phyloP scores from a whole-genome alignment of 192 early-diverging fungal species.

The Fimicolochytrium jonesii region DNA sequence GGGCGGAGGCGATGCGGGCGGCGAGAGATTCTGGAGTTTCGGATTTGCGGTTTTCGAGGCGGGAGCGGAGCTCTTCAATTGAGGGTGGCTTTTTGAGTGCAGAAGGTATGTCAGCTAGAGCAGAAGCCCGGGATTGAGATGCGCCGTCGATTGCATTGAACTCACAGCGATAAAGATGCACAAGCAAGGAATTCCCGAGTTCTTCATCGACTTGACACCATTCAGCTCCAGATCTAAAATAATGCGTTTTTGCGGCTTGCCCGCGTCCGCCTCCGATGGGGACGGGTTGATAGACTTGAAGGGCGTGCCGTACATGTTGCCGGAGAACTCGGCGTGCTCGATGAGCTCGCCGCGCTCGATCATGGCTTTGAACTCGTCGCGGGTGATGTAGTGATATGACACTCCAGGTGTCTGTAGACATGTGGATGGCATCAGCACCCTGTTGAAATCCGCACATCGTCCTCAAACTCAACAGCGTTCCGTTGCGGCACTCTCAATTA shows the following conservation, averaged over 20 bases:
- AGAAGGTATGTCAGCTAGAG: too few relatives aligned
- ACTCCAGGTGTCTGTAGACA: constrained; percentile 22
- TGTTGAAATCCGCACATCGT: too few relatives aligned
- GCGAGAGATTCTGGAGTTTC: constrained; percentile 24
- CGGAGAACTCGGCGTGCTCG: constrained; percentile 35
- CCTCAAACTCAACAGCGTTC: too few relatives aligned
- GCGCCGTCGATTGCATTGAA: not conserved
- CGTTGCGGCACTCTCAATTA: too few relatives aligned
- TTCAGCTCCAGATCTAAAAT: constrained; percentile 40
- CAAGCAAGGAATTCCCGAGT: not conserved
- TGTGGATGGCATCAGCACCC: not conserved
- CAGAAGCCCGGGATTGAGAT: too few relatives aligned
- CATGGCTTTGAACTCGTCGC: constrained; percentile 30
- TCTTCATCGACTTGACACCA: constrained; percentile 27
- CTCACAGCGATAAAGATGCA: constrained; percentile 13
- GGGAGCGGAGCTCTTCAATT: constrained; percentile 23
- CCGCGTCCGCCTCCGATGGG: constrained; percentile 17
- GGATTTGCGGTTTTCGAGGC: constrained; percentile 19
- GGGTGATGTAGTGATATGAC: constrained; percentile 35
- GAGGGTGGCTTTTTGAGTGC: constrained; percentile 36
- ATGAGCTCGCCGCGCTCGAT: constrained; percentile 25
- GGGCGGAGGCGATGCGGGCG: constrained; percentile 23
- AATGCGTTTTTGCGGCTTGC: constrained; percentile 22
- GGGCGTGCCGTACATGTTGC: constrained; percentile 44
- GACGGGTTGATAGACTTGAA: constrained; percentile 27